Percentiles rank a stretch among this genome's conserved stretches.
These are phyloP conservation scores for Coriaria nepalensis DNA, from an alignment of 306 rosid genomes.

Conservation along the genomic window DNA sequence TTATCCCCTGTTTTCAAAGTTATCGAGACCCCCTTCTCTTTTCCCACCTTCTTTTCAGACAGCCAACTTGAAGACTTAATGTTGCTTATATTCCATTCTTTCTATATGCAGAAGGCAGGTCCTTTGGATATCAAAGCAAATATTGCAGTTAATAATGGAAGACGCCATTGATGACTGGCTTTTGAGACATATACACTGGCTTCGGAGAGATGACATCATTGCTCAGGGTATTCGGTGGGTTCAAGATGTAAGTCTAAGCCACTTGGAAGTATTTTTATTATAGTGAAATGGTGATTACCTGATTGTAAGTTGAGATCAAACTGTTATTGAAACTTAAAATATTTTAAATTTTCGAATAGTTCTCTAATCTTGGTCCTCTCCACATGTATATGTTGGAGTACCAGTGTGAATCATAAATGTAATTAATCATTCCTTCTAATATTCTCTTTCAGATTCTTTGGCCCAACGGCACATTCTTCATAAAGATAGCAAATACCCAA, in stretches of 20 bases:
- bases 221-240: slow-evolving; percentile 86
- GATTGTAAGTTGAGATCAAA: no score
- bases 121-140: slow-evolving; percentile 97
- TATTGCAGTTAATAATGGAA: slow-evolving; percentile 81
- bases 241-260: slow-evolving; percentile 66
- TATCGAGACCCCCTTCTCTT: background rate
- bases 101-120: slow-evolving; percentile 72
- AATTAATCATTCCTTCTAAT: background rate
- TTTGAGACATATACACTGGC: slow-evolving; percentile 72
- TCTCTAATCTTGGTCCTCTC: slow-evolving; percentile 1
- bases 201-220: slow-evolving; percentile 59
- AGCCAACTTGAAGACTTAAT: slow-evolving; percentile 5
- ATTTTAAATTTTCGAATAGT: no score
- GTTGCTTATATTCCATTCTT: slow-evolving; percentile 12
- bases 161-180: slow-evolving; percentile 98
- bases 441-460: slow-evolving; percentile 59
- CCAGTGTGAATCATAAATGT: no score
- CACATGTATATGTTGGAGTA: background rate
- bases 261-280: slow-evolving; percentile 8
- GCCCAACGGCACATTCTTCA: slow-evolving; percentile 80
- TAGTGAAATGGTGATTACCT: slow-evolving; percentile 4
- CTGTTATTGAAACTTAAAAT: no score
- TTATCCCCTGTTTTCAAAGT: background rate
- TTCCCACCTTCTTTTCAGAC: background rate
- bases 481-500: slow-evolving; percentile 28